These are phyloP conservation scores for Camellia granthamiana DNA, from an alignment of 148 eudicot species.

Conservation along the genomic window DNA sequence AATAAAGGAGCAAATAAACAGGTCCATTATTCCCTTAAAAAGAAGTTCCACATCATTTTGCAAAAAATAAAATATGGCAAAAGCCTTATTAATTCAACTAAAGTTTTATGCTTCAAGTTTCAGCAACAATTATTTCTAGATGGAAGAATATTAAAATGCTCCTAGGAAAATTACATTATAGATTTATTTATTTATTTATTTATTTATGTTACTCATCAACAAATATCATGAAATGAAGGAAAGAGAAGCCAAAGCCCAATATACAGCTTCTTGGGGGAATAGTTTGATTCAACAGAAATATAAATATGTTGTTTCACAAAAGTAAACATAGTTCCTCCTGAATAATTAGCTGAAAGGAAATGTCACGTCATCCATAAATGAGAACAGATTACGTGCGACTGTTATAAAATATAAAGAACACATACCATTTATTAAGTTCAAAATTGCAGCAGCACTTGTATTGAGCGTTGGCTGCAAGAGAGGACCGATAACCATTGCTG, in stretches of 20 bases:
- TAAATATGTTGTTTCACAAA: not conserved
- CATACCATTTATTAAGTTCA: slow-evolving; percentile 25
- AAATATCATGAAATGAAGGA: too few relatives aligned
- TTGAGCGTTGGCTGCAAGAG: slow-evolving; percentile 37
- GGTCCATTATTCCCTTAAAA: not conserved
- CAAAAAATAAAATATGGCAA: not conserved
- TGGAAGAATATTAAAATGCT: too few relatives aligned
- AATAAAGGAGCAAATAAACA: not conserved
- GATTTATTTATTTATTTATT: too few relatives aligned
- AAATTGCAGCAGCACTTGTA: slow-evolving; percentile 22
- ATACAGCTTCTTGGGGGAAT: not conserved
- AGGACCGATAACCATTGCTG: slow-evolving; percentile 36
- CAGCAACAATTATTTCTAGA: too few relatives aligned
- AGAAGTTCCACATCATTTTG: not conserved
- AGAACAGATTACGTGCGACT: not conserved
- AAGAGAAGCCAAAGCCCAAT: not conserved
- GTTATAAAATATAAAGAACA: not conserved
- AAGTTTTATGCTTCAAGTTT: too few relatives aligned
- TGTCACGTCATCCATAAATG: not conserved
- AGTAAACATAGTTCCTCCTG: not conserved
- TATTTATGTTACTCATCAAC: too few relatives aligned
- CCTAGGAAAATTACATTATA: too few relatives aligned
- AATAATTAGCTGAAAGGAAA: not conserved
- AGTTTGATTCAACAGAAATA: not conserved
- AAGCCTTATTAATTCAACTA: not conserved